Evolutionary conservation across 2,329 filamentous ascomycete genomes (phyloP).

Genomic region (Ilyonectria sp.): DNA sequence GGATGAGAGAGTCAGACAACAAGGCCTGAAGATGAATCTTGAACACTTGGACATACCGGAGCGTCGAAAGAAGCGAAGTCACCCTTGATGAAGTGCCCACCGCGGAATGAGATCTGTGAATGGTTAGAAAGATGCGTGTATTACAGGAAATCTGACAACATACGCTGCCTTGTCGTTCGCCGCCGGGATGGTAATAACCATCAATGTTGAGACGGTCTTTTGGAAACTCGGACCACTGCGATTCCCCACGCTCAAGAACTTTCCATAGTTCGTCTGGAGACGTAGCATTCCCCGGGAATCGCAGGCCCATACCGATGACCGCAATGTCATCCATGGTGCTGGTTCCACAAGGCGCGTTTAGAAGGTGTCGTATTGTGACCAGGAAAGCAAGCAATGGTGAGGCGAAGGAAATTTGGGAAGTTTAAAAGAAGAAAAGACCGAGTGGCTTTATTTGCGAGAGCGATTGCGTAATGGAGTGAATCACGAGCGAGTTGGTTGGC

Average conservation of each 20-base stretch:
- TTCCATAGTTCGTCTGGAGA: conserved; percentile 64
- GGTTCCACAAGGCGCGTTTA: background rate
- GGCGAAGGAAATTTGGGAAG: background rate
- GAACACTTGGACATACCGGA: conserved; percentile 54
- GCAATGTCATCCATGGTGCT: conserved; percentile 62
- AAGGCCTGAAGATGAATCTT: background rate
- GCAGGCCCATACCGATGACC: conserved; percentile 66
- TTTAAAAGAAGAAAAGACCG: background rate
- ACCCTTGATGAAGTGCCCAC: conserved; percentile 66
- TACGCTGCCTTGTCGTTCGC: conserved; percentile 64
- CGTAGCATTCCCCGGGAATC: conserved; percentile 66
- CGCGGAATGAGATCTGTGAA: conserved; percentile 61
- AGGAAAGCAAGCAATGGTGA: background rate
- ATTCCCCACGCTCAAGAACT: conserved; percentile 60
- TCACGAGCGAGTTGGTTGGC: background rate
- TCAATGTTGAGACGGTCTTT: conserved; percentile 64
- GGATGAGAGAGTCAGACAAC: conserved; percentile 17
- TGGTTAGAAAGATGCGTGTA: conserved; percentile 25
- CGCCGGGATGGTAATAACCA: conserved; percentile 69
- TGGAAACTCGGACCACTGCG: conserved; percentile 66
- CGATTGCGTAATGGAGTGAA: background rate
- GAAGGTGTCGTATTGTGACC: background rate
- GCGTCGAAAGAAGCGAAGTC: conserved; percentile 65
- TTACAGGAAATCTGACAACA: conserved; percentile 35
- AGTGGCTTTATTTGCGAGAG: background rate